These are phyloP conservation scores for Fusarium equiseti DNA, from an alignment of 2,329 filamentous ascomycete species.

Conservation along the genomic window DNA sequence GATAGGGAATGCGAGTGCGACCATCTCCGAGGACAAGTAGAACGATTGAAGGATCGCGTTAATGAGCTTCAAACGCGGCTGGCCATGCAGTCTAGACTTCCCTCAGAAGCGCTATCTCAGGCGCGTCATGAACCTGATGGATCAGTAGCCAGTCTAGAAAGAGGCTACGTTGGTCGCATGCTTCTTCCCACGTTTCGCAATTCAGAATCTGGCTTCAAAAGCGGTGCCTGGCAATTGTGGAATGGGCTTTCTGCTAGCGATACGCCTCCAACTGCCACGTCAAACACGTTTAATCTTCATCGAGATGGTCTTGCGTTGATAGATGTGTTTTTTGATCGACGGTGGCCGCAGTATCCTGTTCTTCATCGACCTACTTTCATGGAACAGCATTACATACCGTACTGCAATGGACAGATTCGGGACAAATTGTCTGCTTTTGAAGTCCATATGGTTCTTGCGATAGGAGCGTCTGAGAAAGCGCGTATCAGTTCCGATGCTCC, in stretches of 20 bases:
- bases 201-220: conserved; percentile 37
- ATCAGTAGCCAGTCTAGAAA: conserved; percentile 27
- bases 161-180: conserved; percentile 36
- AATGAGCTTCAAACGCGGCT: conserved; percentile 32
- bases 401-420: conserved; percentile 10
- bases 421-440: conserved; percentile 34
- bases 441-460: conserved; percentile 43
- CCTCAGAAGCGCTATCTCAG: not conserved
- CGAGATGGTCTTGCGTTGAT: conserved; percentile 33
- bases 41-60: conserved; percentile 30
- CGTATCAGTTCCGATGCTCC: conserved; percentile 19
- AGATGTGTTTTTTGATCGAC: conserved; percentile 38
- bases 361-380: conserved; percentile 42
- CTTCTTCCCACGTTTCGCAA: conserved; percentile 38
- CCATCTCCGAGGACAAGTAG: conserved; percentile 33
- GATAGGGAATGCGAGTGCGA: conserved; percentile 42
- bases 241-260: conserved; percentile 37
- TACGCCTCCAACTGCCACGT: conserved; percentile 10
- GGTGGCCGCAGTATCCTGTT: conserved; percentile 42
- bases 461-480: conserved; percentile 39
- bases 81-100: conserved; percentile 2
- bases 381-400: conserved; percentile 39
- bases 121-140: conserved; percentile 17
- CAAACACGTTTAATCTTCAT: conserved; percentile 25
- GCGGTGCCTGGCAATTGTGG: conserved; percentile 42